These are phyloP conservation scores for Fusarium citri DNA, from an alignment of 2,329 filamentous ascomycete species.

Conservation along the genomic window DNA sequence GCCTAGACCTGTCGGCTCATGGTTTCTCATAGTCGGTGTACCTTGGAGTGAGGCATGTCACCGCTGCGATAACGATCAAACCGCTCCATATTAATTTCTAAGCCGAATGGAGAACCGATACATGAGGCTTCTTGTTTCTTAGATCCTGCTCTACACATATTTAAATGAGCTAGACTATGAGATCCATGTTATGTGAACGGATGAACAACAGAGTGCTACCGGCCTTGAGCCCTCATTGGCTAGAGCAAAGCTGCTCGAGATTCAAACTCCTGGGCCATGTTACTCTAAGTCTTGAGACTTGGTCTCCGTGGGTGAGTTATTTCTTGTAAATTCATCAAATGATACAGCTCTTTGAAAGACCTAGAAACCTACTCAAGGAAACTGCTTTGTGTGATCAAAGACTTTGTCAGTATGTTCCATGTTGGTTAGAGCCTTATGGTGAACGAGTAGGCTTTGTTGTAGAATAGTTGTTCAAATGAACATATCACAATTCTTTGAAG, in stretches of 20 bases:
- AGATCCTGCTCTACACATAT: not conserved
- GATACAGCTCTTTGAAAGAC: not conserved
- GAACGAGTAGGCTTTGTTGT: not conserved
- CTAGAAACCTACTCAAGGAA: not conserved
- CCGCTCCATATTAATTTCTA: not conserved
- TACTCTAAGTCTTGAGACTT: not conserved
- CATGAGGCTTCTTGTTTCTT: not conserved
- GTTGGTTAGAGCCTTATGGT: not conserved
- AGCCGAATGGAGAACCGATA: not conserved
- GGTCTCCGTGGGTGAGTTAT: rapidly evolving
- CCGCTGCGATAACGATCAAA: not conserved
- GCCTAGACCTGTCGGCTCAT: not conserved
- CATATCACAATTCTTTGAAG: not conserved
- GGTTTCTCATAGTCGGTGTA: not conserved
- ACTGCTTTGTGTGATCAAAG: not conserved
- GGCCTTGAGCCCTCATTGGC: not conserved
- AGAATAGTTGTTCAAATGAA: not conserved
- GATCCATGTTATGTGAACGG: not conserved
- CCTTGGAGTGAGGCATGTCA: not conserved
- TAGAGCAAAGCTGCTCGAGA: no score
- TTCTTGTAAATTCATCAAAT: not conserved
- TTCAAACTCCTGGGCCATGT: not conserved
- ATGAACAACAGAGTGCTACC: not conserved
- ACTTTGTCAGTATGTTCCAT: not conserved
- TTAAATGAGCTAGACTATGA: not conserved